Evolutionary conservation across 129 eudicot genomes (phyloP).

Genomic region (Mikania micrantha): DNA sequence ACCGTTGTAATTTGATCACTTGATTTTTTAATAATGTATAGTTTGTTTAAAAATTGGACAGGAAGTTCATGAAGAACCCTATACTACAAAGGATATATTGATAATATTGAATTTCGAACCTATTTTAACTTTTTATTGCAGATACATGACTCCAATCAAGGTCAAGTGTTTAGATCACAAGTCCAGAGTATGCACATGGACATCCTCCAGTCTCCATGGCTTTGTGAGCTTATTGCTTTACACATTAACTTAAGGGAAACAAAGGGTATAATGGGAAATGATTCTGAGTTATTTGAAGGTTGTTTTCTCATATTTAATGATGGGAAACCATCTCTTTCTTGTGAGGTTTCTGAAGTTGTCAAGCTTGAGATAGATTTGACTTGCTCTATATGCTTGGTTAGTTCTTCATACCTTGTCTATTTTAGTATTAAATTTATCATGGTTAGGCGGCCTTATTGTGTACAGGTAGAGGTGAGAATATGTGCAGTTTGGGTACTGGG

Average conservation of each 20-base stretch:
- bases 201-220: conserved; percentile 99
- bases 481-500: not conserved
- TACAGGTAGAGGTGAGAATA: not conserved
- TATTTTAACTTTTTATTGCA: conserved; percentile 10
- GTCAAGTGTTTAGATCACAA: conserved; percentile 86
- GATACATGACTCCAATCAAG: conserved; percentile 95
- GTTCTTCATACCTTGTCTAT: conserved; percentile 5
- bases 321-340: conserved; percentile 72
- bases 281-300: conserved; percentile 44
- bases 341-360: conserved; percentile 82
- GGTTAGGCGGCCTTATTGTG: not conserved
- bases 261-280: conserved; percentile 26
- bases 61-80: not conserved
- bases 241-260: conserved; percentile 77
- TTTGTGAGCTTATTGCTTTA: conserved; percentile 91
- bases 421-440: not conserved
- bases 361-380: conserved; percentile 87
- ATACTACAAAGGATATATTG: not conserved
- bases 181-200: conserved; percentile 88
- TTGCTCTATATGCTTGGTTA: conserved; percentile 92
- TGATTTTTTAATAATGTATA: not conserved
- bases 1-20: not conserved
- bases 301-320: conserved; percentile 63
- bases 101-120: not conserved
- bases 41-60: not conserved